Percentiles rank a stretch among this genome's conserved stretches.
These are phyloP conservation scores for Raphanus raphanistrum DNA, from an alignment of 345 rosid genomes.

Conservation along the genomic window DNA sequence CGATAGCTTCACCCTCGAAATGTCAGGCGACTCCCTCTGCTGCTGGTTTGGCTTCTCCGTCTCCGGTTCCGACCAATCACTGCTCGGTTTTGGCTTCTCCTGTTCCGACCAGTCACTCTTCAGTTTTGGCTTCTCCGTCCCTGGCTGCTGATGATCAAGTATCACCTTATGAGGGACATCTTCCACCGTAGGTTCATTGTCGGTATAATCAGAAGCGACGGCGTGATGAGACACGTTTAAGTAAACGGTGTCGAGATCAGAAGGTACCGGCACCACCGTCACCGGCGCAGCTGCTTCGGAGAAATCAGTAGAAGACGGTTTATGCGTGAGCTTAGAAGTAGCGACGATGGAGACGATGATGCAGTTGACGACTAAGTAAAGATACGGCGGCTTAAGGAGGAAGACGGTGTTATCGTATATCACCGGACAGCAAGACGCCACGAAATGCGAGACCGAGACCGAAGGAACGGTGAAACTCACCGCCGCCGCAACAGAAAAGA, in stretches of 20 bases:
- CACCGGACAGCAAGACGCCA: slow-evolving; percentile 45
- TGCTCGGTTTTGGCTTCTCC: slow-evolving; percentile 27
- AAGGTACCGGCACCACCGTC: not conserved
- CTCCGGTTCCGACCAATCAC: slow-evolving; percentile 27
- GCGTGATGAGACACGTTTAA: slow-evolving; percentile 20
- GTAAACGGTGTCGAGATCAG: slow-evolving; percentile 24
- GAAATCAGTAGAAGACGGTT: slow-evolving; percentile 1
- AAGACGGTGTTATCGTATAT: slow-evolving; percentile 43
- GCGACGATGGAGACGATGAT: slow-evolving; percentile 84
- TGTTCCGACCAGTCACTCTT: slow-evolving; percentile 40
- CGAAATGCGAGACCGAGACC: slow-evolving; percentile 39
- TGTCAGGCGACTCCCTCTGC: slow-evolving; percentile 49
- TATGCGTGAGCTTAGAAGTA: slow-evolving; percentile 60
- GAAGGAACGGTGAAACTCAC: slow-evolving; percentile 42
- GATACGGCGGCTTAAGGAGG: slow-evolving; percentile 72
- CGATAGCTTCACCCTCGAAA: slow-evolving; percentile 21
- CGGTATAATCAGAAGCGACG: slow-evolving; percentile 20
- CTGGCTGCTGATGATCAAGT: not conserved
- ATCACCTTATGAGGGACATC: not conserved
- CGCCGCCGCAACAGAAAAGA: slow-evolving; percentile 39
- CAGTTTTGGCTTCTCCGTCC: slow-evolving; percentile 16
- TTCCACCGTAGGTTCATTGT: not conserved
- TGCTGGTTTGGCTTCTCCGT: slow-evolving; percentile 17
- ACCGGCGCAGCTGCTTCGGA: not conserved
- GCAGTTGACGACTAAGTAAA: slow-evolving; percentile 70